phyloP scores from a whole-genome alignment of 768 basidiomycete genomes.

The Termitomyces sp. region DNA sequence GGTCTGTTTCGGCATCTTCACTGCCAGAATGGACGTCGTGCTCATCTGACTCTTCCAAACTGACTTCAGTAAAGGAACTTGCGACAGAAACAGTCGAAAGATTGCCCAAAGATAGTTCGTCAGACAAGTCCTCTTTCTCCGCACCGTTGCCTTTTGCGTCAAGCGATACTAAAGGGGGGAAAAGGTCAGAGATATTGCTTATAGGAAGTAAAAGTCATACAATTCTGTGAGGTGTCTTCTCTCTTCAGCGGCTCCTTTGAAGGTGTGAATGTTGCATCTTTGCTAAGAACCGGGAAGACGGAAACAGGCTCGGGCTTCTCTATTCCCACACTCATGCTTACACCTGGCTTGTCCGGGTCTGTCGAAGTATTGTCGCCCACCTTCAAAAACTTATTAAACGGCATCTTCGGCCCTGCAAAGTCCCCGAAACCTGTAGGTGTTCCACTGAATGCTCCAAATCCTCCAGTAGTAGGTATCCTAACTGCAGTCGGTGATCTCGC shows the following conservation, averaged over 20 bases:
- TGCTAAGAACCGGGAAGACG: slow-evolving; percentile 3
- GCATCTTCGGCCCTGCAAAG: slow-evolving; percentile 35
- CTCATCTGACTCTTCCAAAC: slow-evolving; percentile 22
- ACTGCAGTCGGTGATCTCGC: slow-evolving; percentile 20
- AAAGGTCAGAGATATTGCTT: background rate
- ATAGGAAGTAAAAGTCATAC: background rate
- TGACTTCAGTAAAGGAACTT: slow-evolving; percentile 47
- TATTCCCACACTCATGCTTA: background rate
- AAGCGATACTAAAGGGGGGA: background rate
- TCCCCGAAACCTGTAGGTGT: slow-evolving; percentile 34
- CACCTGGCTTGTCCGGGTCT: slow-evolving; percentile 16
- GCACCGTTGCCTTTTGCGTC: slow-evolving; percentile 1
- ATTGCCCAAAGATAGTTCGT: slow-evolving; percentile 26
- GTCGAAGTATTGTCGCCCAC: slow-evolving; percentile 22
- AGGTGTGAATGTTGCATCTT: background rate
- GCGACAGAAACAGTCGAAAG: slow-evolving; percentile 35
- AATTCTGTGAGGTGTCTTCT: background rate
- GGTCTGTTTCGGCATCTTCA: slow-evolving; percentile 20
- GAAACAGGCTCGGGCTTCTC: slow-evolving; percentile 8
- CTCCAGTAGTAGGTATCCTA: slow-evolving; percentile 27
- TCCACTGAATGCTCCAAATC: slow-evolving; percentile 49
- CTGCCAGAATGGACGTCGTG: slow-evolving; percentile 20
- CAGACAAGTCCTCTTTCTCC: slow-evolving; percentile 14
- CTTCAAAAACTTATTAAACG: slow-evolving; percentile 61
- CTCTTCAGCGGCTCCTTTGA: background rate